Base-by-base conservation (phyloP, 108 stramenopile species). In the Cyclotella kingstonii region DNA sequence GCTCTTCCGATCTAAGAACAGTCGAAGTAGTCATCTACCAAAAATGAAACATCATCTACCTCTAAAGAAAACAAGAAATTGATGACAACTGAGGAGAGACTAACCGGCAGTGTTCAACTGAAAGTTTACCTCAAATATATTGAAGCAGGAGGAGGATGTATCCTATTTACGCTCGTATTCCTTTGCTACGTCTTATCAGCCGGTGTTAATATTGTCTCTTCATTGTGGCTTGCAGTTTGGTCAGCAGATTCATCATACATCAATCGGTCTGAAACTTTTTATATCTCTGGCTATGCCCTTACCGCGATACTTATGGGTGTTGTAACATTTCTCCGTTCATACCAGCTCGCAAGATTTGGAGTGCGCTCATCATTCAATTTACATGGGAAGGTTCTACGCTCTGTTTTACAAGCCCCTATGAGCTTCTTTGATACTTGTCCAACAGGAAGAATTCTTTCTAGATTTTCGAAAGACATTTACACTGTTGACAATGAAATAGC, bases 401-500 rank as follows among this genome's bases (percentile, higher is more conserved):
- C 81, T 8, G 82, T 97, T 9, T 50, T 97, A 30, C 51, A 71
- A 25, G 94, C 94, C 11, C 95, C 94, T 2, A 85, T 93, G 78
- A 62, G 66, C 11, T 96, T 93, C 70, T 96, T 94, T 65, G 97
- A 98, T 61, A 84, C 90, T 17, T 96, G 94, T 0, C 97, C 97
- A 3, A 73, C 94, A 4, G 97, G 97, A 11, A 74, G 96, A 54
- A 89, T 97, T 36, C 47, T 95, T 14, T 84, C 79, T 19, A 68
- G 94, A 7, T 95, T 95, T 58, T 73, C 75, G 18, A 89, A 90
- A 69, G 94, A 95, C 48, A 47, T 95, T 27, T 81, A 73, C 49
- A 67, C 78, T 0, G 60, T 91, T 12, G 91, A 93, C 45, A 55
- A 77, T 26, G 85, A 88, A 61, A 30, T 60, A 33, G 41, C 73